These are phyloP conservation scores for Candida andamanensis DNA, from an alignment of 805 yeast genomes.

Conservation along the genomic window DNA sequence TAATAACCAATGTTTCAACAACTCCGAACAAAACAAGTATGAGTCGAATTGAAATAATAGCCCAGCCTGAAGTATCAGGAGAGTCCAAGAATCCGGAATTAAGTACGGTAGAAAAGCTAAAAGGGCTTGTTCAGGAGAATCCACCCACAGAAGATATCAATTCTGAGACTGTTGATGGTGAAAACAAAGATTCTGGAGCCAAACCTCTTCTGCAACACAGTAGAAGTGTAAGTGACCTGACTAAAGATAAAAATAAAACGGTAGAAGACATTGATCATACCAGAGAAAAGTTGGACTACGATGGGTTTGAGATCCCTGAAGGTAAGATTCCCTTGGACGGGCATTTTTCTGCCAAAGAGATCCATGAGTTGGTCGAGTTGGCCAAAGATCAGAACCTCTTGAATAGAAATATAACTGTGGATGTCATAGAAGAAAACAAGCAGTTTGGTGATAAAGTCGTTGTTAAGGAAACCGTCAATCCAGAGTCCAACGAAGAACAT, in stretches of 20 bases:
- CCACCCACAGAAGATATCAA: slow-evolving; percentile 3
- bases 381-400: slow-evolving; percentile 29
- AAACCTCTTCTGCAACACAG: slow-evolving; percentile 6
- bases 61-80: slow-evolving; percentile 17
- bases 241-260: slow-evolving; percentile 1
- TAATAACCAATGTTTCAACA: background rate
- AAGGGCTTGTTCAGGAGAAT: slow-evolving; percentile 18
- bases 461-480: slow-evolving; percentile 15
- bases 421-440: slow-evolving; percentile 19
- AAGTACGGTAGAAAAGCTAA: slow-evolving; percentile 20
- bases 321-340: slow-evolving; percentile 39
- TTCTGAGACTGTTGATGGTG: slow-evolving; percentile 1
- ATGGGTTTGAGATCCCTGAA: slow-evolving; percentile 32
- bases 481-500: slow-evolving; percentile 4
- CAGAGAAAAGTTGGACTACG: slow-evolving; percentile 18
- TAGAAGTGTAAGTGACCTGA: background rate
- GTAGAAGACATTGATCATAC: slow-evolving; percentile 2
- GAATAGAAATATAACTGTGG: slow-evolving; percentile 19
- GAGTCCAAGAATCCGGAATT: slow-evolving; percentile 1
- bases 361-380: slow-evolving; percentile 24
- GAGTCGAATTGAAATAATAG: slow-evolving; percentile 20
- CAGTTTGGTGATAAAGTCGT: slow-evolving; percentile 27
- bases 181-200: slow-evolving; percentile 5
- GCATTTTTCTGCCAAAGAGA: slow-evolving; percentile 33
- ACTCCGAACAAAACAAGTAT: slow-evolving; percentile 1